Evolutionary conservation across 805 yeast genomes (phyloP).

Genomic region (Trichomonascus vanleenenianus): DNA sequence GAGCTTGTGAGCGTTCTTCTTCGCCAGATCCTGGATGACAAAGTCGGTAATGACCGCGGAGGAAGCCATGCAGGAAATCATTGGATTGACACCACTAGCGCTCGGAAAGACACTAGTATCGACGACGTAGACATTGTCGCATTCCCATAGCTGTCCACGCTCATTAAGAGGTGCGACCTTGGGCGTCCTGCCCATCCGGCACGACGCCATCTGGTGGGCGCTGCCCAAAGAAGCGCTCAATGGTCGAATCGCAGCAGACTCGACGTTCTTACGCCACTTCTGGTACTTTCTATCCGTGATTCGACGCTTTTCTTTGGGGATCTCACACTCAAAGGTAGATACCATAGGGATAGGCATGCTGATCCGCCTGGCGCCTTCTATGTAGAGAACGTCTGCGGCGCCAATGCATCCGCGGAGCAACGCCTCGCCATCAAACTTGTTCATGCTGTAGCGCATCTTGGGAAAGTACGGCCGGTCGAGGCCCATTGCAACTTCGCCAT

Average conservation of each 20-base stretch:
- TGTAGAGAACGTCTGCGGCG: conserved; percentile 39
- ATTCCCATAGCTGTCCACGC: conserved; percentile 41
- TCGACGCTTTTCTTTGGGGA: conserved; percentile 28
- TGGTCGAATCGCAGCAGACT: conserved; percentile 18
- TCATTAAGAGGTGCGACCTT: conserved; percentile 36
- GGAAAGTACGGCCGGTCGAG: conserved; percentile 29
- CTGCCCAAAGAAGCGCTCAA: conserved; percentile 34
- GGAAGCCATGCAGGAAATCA: conserved; percentile 42
- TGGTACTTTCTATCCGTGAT: conserved; percentile 38
- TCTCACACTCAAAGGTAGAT: conserved; percentile 33
- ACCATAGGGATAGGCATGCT: conserved; percentile 29
- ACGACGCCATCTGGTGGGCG: conserved; percentile 49
- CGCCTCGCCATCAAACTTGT: conserved; percentile 36
- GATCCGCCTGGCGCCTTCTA: conserved; percentile 43
- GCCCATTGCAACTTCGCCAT: conserved; percentile 35
- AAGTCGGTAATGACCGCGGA: conserved; percentile 37
- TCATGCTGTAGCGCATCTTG: conserved; percentile 34
- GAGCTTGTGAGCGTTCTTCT: conserved; percentile 1
- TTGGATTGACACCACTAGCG: conserved; percentile 49
- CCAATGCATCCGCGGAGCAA: conserved; percentile 32
- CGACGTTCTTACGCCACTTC: conserved; percentile 19
- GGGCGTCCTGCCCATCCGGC: conserved; percentile 37
- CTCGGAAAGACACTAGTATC: conserved; percentile 45
- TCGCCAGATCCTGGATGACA: conserved; percentile 26
- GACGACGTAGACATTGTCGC: conserved; percentile 41